phyloP scores from a whole-genome alignment of 352 stramenopile species.

The Phytopythium boreale region DNA sequence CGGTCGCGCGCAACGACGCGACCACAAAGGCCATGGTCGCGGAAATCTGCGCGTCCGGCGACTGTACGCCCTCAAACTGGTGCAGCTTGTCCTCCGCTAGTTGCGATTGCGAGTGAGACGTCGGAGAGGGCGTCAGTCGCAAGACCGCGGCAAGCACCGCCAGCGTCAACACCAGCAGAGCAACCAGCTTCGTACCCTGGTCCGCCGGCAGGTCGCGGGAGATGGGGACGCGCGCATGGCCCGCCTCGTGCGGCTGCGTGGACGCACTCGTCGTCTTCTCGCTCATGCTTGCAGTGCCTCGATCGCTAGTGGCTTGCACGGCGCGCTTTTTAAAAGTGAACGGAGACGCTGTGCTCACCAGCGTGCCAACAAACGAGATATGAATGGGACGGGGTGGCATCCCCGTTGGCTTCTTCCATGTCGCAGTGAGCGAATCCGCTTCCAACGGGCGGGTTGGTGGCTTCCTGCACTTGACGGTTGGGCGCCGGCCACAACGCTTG shows the following conservation, averaged over 20 bases:
- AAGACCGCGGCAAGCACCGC: not conserved
- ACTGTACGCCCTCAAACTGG: not conserved
- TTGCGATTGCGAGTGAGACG: not conserved
- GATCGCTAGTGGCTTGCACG: not conserved
- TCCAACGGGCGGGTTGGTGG: too few species aligned
- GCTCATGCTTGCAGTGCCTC: not conserved
- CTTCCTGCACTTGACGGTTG: too few species aligned
- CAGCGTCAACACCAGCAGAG: not conserved
- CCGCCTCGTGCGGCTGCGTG: not conserved
- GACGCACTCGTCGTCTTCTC: not conserved
- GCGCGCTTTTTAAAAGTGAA: not conserved
- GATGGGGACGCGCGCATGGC: not conserved
- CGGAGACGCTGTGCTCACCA: not conserved
- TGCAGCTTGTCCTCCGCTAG: not conserved
- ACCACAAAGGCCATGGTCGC: conserved; percentile 32
- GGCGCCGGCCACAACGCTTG: too few species aligned
- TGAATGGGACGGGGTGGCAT: too few species aligned
- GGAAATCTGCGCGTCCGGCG: not conserved
- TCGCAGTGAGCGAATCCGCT: too few species aligned
- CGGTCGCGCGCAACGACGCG: conserved; percentile 27
- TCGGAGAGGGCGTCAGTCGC: not conserved
- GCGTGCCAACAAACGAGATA: too few species aligned
- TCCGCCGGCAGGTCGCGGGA: not conserved
- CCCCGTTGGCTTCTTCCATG: too few species aligned
- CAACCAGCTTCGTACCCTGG: not conserved